Evolutionary conservation across 2,329 filamentous ascomycete genomes (phyloP).

Genomic region (Diaporthe vexans): DNA sequence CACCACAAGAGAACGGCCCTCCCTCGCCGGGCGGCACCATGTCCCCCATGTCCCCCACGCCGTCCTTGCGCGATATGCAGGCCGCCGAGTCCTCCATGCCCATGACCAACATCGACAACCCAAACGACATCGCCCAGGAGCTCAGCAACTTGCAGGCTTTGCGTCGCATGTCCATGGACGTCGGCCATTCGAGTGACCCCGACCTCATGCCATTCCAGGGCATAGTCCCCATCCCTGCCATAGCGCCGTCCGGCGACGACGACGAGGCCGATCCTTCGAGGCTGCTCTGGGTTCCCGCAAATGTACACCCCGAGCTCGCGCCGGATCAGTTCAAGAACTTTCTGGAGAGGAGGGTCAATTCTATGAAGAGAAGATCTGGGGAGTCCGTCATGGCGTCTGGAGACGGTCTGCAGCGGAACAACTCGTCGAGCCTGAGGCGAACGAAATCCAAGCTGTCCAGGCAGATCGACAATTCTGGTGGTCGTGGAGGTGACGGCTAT

Average conservation of each 20-base stretch:
- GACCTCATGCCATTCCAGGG: conserved; percentile 82
- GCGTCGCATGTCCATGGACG: conserved; percentile 94
- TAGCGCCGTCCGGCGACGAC: conserved; percentile 79
- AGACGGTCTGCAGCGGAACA: conserved; percentile 48
- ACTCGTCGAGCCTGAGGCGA: conserved; percentile 73
- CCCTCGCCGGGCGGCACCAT: conserved; percentile 52
- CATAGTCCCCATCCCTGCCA: conserved; percentile 78
- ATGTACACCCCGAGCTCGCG: conserved; percentile 93
- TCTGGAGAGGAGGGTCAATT: conserved; percentile 91
- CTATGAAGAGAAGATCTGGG: conserved; percentile 86
- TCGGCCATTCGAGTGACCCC: conserved; percentile 78
- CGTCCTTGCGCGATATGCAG: conserved; percentile 67
- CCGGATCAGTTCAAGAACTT: conserved; percentile 98
- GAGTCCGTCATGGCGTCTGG: conserved; percentile 74
- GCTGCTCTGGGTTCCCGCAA: conserved; percentile 95
- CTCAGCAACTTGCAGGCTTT: conserved; percentile 92
- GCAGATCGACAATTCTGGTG: conserved; percentile 83
- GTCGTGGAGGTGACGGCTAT: conserved; percentile 73
- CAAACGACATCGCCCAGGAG: conserved; percentile 91
- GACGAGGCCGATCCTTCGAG: conserved; percentile 91
- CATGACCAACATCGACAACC: conserved; percentile 90
- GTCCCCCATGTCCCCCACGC: conserved; percentile 65
- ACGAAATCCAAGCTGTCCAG: conserved; percentile 97
- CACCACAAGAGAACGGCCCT: conserved; percentile 55
- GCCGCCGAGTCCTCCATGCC: conserved; percentile 79